phyloP scores from a whole-genome alignment of 2,329 filamentous ascomycete genomes.

The Ophiostoma sp. region DNA sequence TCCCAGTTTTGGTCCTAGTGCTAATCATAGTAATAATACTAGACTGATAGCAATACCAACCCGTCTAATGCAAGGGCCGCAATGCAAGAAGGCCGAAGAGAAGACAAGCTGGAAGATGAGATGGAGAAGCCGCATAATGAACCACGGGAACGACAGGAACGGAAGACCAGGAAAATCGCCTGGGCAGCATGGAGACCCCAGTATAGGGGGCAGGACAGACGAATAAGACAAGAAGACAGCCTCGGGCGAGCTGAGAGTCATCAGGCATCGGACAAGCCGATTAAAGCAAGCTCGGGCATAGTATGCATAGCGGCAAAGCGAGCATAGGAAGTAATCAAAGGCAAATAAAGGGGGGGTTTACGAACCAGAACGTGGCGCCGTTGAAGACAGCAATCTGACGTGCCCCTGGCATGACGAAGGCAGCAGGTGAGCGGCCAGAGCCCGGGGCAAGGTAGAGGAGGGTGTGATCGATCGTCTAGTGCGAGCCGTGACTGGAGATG shows the following conservation, averaged over 20 bases:
- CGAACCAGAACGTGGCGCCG: conserved; percentile 23
- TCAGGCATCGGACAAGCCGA: not conserved
- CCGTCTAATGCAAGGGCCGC: conserved; percentile 17
- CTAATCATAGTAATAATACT: conserved; percentile 18
- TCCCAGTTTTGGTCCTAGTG: conserved; percentile 16
- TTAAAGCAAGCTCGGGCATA: not conserved
- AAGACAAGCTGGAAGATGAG: conserved; percentile 1
- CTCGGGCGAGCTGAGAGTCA: not conserved
- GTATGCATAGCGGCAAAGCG: conserved; percentile 9
- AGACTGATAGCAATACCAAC: conserved; percentile 12
- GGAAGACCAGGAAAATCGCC: not conserved
- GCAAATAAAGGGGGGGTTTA: conserved; percentile 2
- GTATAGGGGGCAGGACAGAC: conserved; percentile 3
- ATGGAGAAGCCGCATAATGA: not conserved
- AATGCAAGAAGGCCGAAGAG: conserved; percentile 12
- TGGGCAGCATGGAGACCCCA: not conserved
- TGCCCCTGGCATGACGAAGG: conserved; percentile 21
- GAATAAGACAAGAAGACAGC: not conserved
- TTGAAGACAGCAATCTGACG: conserved; percentile 24
- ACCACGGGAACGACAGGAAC: conserved; percentile 5
- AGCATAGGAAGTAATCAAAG: conserved; percentile 12
- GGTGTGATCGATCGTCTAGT: conserved; percentile 15
- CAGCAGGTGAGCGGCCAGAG: conserved; percentile 13
- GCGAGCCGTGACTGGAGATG: conserved; percentile 15
- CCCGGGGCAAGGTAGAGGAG: conserved; percentile 12